These are phyloP conservation scores for Danielia reshetovae DNA, from an alignment of 805 yeast species.

Conservation along the genomic window DNA sequence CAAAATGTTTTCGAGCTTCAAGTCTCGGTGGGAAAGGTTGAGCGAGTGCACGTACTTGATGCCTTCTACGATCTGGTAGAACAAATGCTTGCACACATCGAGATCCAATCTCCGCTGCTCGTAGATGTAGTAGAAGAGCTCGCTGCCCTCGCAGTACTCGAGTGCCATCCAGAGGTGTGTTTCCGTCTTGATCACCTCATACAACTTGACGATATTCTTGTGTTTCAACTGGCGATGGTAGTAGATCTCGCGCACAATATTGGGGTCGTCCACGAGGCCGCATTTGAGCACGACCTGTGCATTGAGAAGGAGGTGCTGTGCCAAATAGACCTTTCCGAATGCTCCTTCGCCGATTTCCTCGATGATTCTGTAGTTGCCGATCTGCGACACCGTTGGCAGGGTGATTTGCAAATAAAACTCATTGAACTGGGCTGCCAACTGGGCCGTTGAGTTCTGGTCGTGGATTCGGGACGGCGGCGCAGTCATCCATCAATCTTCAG, in stretches of 20 bases:
- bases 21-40: constrained; percentile 80
- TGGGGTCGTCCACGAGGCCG: constrained; percentile 73
- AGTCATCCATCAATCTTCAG: neutral
- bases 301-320: constrained; percentile 69
- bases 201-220: constrained; percentile 77
- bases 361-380: constrained; percentile 76
- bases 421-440: constrained; percentile 63
- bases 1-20: constrained; percentile 76
- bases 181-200: constrained; percentile 83
- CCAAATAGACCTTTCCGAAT: constrained; percentile 88
- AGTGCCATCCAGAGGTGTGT: constrained; percentile 78
- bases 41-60: constrained; percentile 71
- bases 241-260: constrained; percentile 84
- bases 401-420: constrained; percentile 45
- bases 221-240: constrained; percentile 83
- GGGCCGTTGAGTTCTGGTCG: constrained; percentile 43
- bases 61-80: constrained; percentile 64
- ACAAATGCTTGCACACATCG: constrained; percentile 49
- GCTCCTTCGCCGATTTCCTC: constrained; percentile 86
- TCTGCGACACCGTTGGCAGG: constrained; percentile 50
- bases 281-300: constrained; percentile 79
- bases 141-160: constrained; percentile 85
- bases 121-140: constrained; percentile 64
- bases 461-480: constrained; percentile 10
- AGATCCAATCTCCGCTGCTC: constrained; percentile 46